A percentile compares a stretch with the other conserved stretches of the same genome.
Conservation (phyloP, 2,329 filamentous ascomycete genomes). For the Clonostachys sp. region DNA sequence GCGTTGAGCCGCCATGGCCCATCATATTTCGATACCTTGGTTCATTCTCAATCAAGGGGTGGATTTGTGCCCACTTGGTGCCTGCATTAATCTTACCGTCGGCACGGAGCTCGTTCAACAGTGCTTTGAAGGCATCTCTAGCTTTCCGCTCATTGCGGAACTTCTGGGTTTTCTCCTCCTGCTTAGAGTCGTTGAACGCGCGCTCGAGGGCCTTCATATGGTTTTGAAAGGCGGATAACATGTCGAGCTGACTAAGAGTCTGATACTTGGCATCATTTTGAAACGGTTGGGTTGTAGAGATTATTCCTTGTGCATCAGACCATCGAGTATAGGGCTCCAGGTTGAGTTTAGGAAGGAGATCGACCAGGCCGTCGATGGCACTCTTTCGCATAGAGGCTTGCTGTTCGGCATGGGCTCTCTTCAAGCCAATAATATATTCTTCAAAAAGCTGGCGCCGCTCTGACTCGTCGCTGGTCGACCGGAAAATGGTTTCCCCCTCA, state of each 20-base stretch:
- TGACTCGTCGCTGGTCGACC: slow-evolving; percentile 80
- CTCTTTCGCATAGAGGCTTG: slow-evolving; percentile 69
- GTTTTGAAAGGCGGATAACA: slow-evolving; percentile 88
- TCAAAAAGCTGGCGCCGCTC: slow-evolving; percentile 89
- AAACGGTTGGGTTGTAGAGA: slow-evolving; percentile 74
- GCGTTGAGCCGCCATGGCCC: slow-evolving; percentile 78
- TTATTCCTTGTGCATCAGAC: slow-evolving; percentile 80
- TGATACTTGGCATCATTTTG: slow-evolving; percentile 81
- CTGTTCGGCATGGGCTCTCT: slow-evolving; percentile 72
- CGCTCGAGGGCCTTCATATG: slow-evolving; percentile 92
- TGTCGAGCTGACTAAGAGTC: slow-evolving; percentile 79
- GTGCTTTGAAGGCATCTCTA: slow-evolving; percentile 72
- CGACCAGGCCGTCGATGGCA: slow-evolving; percentile 78
- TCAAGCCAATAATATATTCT: slow-evolving; percentile 84
- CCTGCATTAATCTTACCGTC: slow-evolving; percentile 83
- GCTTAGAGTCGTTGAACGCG: slow-evolving; percentile 83
- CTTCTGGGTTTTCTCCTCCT: slow-evolving; percentile 80
- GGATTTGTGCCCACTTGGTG: slow-evolving; percentile 82
- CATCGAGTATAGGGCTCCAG: slow-evolving; percentile 93
- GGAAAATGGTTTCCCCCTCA: slow-evolving; percentile 92
- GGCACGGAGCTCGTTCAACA: slow-evolving; percentile 70
- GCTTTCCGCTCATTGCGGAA: slow-evolving; percentile 79
- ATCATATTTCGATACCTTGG: slow-evolving; percentile 79
- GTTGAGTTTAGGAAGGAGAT: slow-evolving; percentile 73
- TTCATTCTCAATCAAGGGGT: slow-evolving; percentile 72